These are phyloP conservation scores for Pythium periplocum DNA, from an alignment of 352 stramenopile genomes.

Conservation along the genomic window DNA sequence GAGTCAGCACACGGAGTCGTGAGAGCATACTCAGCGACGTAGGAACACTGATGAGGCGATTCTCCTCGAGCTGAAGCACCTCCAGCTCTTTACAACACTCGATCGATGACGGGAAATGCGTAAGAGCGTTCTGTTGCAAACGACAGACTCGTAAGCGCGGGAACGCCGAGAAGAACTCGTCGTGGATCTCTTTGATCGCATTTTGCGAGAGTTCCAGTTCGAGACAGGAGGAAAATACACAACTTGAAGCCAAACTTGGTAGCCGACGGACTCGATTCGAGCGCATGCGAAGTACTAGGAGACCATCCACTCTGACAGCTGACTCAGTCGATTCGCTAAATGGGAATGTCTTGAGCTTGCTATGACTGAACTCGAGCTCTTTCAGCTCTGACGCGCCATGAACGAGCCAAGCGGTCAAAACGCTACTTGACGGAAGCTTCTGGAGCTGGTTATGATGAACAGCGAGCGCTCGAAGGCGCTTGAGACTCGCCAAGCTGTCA, in stretches of 20 bases:
- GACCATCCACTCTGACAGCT: neutral
- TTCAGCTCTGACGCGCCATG: too few species aligned
- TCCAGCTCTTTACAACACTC: slow-evolving; percentile 23
- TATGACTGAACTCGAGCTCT: too few species aligned
- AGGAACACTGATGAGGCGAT: slow-evolving; percentile 31
- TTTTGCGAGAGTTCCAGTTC: slow-evolving; percentile 48
- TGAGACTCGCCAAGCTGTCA: slow-evolving; percentile 6
- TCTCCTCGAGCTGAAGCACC: slow-evolving; percentile 46
- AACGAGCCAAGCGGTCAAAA: too few species aligned
- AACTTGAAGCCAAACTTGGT: slow-evolving; percentile 1
- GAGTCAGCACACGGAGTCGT: slow-evolving; percentile 34
- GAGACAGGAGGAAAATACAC: slow-evolving; percentile 15
- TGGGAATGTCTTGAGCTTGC: too few species aligned
- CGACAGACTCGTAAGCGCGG: slow-evolving; percentile 30
- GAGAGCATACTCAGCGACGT: slow-evolving; percentile 20
- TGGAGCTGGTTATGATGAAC: slow-evolving; percentile 42
- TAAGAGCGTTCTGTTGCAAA: slow-evolving; percentile 38
- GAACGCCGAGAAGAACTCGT: slow-evolving; percentile 32
- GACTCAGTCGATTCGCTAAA: neutral
- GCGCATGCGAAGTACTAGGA: slow-evolving; percentile 14
- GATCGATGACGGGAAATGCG: slow-evolving; percentile 28
- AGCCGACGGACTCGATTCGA: slow-evolving; percentile 15
- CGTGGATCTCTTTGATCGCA: slow-evolving; percentile 29
- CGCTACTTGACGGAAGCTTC: slow-evolving; percentile 2
- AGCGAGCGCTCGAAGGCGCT: slow-evolving; percentile 18